Percentiles rank a stretch among this genome's conserved stretches.
phyloP scores from a whole-genome alignment of 108 stramenopile genomes.

The Cylindrotheca closterium region DNA sequence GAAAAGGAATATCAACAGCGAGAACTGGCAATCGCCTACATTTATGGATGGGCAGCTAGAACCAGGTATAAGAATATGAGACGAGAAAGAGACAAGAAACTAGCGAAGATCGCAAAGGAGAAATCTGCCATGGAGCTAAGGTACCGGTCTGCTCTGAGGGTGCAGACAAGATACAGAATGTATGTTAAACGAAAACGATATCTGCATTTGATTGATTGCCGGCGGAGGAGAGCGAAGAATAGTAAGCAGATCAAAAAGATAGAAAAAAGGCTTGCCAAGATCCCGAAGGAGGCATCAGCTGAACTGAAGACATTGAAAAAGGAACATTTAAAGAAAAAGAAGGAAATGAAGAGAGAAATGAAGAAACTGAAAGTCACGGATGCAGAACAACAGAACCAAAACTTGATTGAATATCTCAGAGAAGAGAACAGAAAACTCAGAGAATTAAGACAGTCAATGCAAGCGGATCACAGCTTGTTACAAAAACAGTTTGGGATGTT shows the following conservation, averaged over 20 bases:
- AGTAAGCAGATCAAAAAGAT: constrained; percentile 28
- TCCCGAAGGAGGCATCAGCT: constrained; percentile 22
- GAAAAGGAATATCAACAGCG: background rate
- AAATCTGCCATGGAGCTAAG: background rate
- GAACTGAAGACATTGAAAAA: constrained; percentile 31
- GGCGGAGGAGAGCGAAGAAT: constrained; percentile 13
- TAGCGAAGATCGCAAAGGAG: background rate
- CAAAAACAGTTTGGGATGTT: constrained; percentile 28
- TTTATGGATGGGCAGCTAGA: constrained; percentile 18
- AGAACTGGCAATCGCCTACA: background rate
- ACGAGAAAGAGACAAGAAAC: constrained; percentile 4
- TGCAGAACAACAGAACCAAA: constrained; percentile 7
- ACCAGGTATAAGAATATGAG: constrained; percentile 8
- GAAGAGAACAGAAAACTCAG: constrained; percentile 18
- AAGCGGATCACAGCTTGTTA: constrained; percentile 15
- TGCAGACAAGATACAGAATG: constrained; percentile 8
- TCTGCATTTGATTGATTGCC: constrained; percentile 9
- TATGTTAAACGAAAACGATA: constrained; percentile 18
- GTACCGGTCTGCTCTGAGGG: background rate
- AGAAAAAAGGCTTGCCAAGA: constrained; percentile 11
- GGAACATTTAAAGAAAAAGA: constrained; percentile 25
- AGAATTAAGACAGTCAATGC: constrained; percentile 3
- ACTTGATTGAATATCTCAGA: constrained; percentile 26
- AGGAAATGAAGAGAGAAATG: constrained; percentile 13
- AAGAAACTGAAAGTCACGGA: constrained; percentile 11